Evolutionary conservation across 2,329 filamentous ascomycete species (phyloP).

Genomic region (Pyrenochaeta sp.): DNA sequence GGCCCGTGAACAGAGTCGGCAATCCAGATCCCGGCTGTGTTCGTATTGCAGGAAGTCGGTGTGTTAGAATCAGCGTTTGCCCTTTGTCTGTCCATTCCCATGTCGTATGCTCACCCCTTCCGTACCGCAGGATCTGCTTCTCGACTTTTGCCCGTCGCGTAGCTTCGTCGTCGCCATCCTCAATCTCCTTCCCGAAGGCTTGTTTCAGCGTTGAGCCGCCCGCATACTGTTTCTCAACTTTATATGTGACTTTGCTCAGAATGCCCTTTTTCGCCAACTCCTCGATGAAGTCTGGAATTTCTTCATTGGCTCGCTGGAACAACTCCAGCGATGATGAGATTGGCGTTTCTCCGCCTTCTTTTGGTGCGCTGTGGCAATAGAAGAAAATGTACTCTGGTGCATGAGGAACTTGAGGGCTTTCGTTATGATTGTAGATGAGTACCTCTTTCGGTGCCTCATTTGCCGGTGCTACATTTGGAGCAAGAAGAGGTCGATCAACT

Average conservation of each 20-base stretch:
- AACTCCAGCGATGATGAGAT: conserved; percentile 44
- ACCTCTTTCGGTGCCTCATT: conserved; percentile 51
- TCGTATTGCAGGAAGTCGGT: conserved; percentile 13
- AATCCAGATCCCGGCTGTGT: conserved; percentile 8
- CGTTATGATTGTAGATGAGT: conserved; percentile 49
- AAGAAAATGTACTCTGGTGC: conserved; percentile 51
- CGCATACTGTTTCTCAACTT: conserved; percentile 53
- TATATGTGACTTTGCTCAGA: conserved; percentile 49
- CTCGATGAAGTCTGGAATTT: conserved; percentile 38
- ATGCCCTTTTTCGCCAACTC: conserved; percentile 41
- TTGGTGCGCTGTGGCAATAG: conserved; percentile 11
- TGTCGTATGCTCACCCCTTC: conserved; percentile 55
- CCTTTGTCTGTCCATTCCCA: conserved; percentile 60
- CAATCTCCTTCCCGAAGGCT: conserved; percentile 10
- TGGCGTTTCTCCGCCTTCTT: conserved; percentile 44
- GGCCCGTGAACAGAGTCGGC: conserved; percentile 28
- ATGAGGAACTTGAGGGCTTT: conserved; percentile 51
- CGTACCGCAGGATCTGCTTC: conserved; percentile 42
- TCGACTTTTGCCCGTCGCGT: conserved; percentile 11
- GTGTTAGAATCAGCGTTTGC: conserved; percentile 29
- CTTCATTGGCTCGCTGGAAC: conserved; percentile 31
- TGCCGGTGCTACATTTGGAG: conserved; percentile 49
- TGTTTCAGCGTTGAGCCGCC: conserved; percentile 57
- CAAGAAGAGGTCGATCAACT: conserved; percentile 40
- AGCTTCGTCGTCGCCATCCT: conserved; percentile 9